phyloP scores from a whole-genome alignment of 2,329 filamentous ascomycete species.

The Metarhizium humberi region DNA sequence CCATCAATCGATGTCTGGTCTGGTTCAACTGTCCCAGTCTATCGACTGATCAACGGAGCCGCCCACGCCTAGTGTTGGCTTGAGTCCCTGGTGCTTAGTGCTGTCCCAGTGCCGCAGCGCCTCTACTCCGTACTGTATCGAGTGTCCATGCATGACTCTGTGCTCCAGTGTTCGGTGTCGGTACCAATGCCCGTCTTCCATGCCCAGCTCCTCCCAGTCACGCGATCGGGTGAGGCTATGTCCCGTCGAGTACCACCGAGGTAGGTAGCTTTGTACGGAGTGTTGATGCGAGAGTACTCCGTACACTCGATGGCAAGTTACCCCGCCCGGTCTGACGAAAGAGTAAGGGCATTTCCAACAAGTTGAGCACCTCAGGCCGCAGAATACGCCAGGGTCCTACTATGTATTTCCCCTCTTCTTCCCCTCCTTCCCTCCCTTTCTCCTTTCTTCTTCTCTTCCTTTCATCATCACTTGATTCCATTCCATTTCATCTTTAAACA shows the following conservation, averaged over 20 bases:
- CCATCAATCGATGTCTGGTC: no score
- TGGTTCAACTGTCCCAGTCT: no score
- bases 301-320: slow-evolving; percentile 19
- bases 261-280: neutral
- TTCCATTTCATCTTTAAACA: neutral
- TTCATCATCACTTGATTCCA: slow-evolving; percentile 8
- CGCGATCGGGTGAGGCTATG: slow-evolving; percentile 10
- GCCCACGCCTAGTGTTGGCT: no score
- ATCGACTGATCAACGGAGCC: neutral
- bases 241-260: neutral
- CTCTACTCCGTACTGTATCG: neutral
- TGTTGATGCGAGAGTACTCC: neutral
- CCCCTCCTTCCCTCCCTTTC: slow-evolving; percentile 17
- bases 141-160: neutral
- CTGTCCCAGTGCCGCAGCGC: neutral
- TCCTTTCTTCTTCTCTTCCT: slow-evolving; percentile 12
- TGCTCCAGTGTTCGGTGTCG: neutral
- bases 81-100: no score
- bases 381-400: slow-evolving; percentile 18
- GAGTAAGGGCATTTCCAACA: slow-evolving; percentile 15
- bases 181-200: neutral
- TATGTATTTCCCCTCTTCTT: slow-evolving; percentile 18
- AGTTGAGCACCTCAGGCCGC: slow-evolving; percentile 10
- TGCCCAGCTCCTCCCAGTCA: slow-evolving; percentile 2
- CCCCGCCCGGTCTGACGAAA: slow-evolving; percentile 36